A percentile compares a stretch with the other conserved stretches of the same genome.
phyloP scores from a whole-genome alignment of 2,329 filamentous ascomycete species.

The Aotearoamyces nothofagi region DNA sequence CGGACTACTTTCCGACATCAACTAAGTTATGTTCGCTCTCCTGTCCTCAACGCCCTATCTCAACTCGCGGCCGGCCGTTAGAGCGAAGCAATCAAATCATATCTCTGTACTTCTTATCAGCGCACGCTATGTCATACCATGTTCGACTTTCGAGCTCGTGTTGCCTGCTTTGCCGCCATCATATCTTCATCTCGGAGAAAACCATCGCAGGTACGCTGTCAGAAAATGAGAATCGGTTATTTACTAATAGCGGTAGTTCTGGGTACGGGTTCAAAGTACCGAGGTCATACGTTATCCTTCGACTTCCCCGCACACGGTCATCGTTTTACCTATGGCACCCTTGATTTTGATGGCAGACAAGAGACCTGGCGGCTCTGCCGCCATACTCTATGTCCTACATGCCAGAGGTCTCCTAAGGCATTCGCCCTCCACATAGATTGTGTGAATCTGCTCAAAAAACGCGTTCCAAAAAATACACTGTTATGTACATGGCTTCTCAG shows the following conservation, averaged over 20 bases:
- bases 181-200: slow-evolving; percentile 1
- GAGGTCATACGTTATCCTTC: slow-evolving; percentile 2
- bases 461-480: slow-evolving; percentile 1
- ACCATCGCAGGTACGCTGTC: slow-evolving; percentile 1
- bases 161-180: slow-evolving; percentile 3
- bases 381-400: slow-evolving; percentile 1
- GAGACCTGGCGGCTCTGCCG: slow-evolving; percentile 2
- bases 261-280: slow-evolving; percentile 1
- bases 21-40: too few species aligned
- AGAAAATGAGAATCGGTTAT: neutral
- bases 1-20: too few species aligned
- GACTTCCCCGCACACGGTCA: slow-evolving; percentile 1
- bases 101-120: too few species aligned
- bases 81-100: too few species aligned
- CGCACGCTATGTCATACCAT: slow-evolving; percentile 1
- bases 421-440: slow-evolving; percentile 1
- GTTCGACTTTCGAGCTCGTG: slow-evolving; percentile 1
- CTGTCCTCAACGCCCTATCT: too few species aligned
- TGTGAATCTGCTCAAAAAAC: neutral
- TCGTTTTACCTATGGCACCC: neutral
- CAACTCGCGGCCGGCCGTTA: too few species aligned
- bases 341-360: neutral
- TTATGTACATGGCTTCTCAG: slow-evolving; percentile 1
- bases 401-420: slow-evolving; percentile 1
- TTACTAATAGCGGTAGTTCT: slow-evolving; percentile 1